phyloP scores from a whole-genome alignment of 495 filamentous ascomycete species.

The Xylaria intraflava region DNA sequence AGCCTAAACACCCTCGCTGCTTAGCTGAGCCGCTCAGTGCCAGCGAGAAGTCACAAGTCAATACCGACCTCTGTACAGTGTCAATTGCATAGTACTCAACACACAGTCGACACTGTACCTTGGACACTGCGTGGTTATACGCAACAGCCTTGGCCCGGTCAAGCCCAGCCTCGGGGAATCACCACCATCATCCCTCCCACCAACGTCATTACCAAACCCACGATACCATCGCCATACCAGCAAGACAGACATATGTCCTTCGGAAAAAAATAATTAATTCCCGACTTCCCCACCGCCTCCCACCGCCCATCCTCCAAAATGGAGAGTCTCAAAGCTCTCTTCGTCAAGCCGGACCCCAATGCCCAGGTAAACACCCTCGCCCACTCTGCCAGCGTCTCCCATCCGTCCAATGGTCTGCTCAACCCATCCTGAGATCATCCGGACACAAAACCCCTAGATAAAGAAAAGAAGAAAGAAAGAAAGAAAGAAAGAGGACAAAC shows the following conservation, averaged over 20 bases:
- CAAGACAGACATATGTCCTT: background rate
- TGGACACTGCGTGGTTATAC: background rate
- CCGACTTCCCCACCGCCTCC: background rate
- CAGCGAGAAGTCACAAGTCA: too few relatives aligned
- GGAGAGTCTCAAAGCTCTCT: conserved; percentile 80
- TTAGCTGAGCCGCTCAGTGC: too few relatives aligned
- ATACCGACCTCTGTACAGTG: too few relatives aligned
- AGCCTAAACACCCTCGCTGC: too few relatives aligned
- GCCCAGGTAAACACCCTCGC: conserved; percentile 59
- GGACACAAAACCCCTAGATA: background rate
- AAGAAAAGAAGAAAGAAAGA: background rate
- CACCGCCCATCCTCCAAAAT: conserved; percentile 42
- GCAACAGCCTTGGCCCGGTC: conserved; percentile 3
- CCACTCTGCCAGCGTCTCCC: conserved; percentile 1
- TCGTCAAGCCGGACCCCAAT: conserved; percentile 88
- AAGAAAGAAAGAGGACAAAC: background rate
- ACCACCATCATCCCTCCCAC: background rate
- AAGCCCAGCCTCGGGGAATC: conserved; percentile 2
- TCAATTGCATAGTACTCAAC: too few relatives aligned
- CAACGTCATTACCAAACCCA: conserved; percentile 11
- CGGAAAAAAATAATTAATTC: background rate
- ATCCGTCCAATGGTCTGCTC: background rate
- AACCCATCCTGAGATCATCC: background rate
- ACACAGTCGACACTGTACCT: too few relatives aligned
- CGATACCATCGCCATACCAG: conserved; percentile 6